Evolutionary conservation across 2,329 filamentous ascomycete species (phyloP).

Genomic region (Monilinia polystroma): DNA sequence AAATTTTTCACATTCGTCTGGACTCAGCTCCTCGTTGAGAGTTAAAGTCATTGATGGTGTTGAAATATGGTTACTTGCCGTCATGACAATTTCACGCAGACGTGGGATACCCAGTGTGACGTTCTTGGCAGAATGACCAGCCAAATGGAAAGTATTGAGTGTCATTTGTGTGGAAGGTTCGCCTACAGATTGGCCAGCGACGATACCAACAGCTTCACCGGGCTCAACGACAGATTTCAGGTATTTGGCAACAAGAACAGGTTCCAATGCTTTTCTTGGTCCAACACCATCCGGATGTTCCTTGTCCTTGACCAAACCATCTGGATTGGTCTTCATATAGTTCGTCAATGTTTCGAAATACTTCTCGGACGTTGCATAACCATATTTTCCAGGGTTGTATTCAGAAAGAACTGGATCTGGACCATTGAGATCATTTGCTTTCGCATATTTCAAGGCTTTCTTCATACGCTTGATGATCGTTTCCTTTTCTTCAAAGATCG

Average conservation of each 20-base stretch:
- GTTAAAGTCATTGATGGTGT: conserved; percentile 88
- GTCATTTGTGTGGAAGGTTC: conserved; percentile 99
- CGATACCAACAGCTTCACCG: conserved; percentile 93
- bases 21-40: conserved; percentile 68
- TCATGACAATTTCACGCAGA: conserved; percentile 97
- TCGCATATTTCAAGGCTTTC: conserved; percentile 71
- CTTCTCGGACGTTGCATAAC: conserved; percentile 85
- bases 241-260: conserved; percentile 88
- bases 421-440: conserved; percentile 52
- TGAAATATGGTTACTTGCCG: conserved; percentile 82
- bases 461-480: conserved; percentile 70
- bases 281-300: conserved; percentile 40
- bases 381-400: conserved; percentile 73
- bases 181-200: conserved; percentile 93
- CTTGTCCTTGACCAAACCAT: conserved; percentile 56
- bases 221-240: conserved; percentile 88
- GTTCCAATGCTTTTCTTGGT: conserved; percentile 54
- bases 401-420: conserved; percentile 70
- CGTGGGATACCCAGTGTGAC: conserved; percentile 98
- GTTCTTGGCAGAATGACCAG: conserved; percentile 96
- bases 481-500: conserved; percentile 64
- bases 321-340: conserved; percentile 76
- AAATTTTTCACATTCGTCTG: conserved; percentile 71
- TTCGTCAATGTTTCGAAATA: conserved; percentile 72
- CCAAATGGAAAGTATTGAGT: conserved; percentile 98